Percentiles rank a stretch among this genome's conserved stretches.
Evolutionary conservation across 495 filamentous ascomycete species (phyloP).

Genomic region (Filosporella fistucella): DNA sequence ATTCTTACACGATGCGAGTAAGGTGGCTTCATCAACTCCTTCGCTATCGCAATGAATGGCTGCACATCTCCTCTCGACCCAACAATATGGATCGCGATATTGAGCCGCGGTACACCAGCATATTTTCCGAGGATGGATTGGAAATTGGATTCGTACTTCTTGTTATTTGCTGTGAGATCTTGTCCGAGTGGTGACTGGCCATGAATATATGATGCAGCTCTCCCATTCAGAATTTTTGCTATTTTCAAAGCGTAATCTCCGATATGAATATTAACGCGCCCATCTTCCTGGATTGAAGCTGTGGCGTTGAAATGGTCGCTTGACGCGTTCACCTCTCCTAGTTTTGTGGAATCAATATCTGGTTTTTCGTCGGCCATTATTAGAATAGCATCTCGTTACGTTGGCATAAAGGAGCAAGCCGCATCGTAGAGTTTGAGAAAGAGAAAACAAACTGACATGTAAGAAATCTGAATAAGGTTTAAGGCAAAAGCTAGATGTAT

Average conservation of each 20-base stretch:
- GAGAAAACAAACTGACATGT: too few relatives aligned
- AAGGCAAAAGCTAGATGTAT: too few relatives aligned
- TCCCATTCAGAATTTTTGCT: constrained; percentile 7
- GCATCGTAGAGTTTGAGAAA: too few relatives aligned
- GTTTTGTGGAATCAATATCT: too few relatives aligned
- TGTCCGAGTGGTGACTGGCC: constrained; percentile 3
- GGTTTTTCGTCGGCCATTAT: not conserved
- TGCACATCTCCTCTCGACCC: constrained; percentile 75
- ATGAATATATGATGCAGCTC: not conserved
- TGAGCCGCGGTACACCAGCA: constrained; percentile 38
- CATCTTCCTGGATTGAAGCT: constrained; percentile 6
- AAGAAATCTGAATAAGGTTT: too few relatives aligned
- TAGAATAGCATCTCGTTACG: too few relatives aligned
- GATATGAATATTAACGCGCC: constrained; percentile 11
- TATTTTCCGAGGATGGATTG: constrained; percentile 11
- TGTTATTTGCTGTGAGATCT: constrained; percentile 12
- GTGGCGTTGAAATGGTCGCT: constrained; percentile 7
- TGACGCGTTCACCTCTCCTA: constrained; percentile 7
- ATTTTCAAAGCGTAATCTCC: constrained; percentile 1
- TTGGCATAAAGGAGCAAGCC: too few relatives aligned
- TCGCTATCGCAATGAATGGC: constrained; percentile 66
- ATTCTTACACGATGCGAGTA: constrained; percentile 72
- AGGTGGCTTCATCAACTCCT: constrained; percentile 46
- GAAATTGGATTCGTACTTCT: constrained; percentile 3
- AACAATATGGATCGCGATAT: constrained; percentile 76